Evolutionary conservation across 148 eudicot genomes (phyloP), one percentile per base, ranked within the genome.

Genomic region (Chenopodium suecicum): DNA sequence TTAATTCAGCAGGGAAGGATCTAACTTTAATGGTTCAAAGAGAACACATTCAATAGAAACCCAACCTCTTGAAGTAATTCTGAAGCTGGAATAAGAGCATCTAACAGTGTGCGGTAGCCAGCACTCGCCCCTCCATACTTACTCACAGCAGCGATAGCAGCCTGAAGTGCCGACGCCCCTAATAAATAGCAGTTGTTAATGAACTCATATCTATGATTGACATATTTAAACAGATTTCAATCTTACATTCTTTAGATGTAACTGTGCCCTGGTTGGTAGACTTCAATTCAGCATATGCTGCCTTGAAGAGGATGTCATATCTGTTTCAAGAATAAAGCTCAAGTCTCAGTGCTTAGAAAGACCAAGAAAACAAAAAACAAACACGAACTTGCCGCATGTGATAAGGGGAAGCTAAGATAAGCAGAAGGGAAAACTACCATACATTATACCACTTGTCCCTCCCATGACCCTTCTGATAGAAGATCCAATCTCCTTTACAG

Each of bases 381-480:
- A 32, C 8, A 23, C 32, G 31, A 44, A 32, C 31, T 9, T 7
- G 25, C 10, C 54, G 44, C 41, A 50, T 25, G 63, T 70, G 17
- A 71, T 74, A 73, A 19, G 9, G 4, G 23, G 48, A 52, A 44
- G 31, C 47, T 20, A 13, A 31, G 22, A 23, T 37, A 82, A 74
- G 32, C 48, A 84, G 54, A 65, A 48, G 48, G 63, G 48, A 73
- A 77, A 37, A 41, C 13, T 47, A 17, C 78, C 81, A 56, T 89
- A 96, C 98, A 96, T 83, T 83, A 96, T 91, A 62, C 99, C 99
- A 79, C 99, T 96, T 66, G 99, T 96, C 86, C 99, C 99, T 87
- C 99, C 99, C 99, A 94, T 96, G 62, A 91, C 94, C 86, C 91
- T 92, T 84, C 95, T 89, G 86, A 94, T 85, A 86, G 99, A 92